Evolutionary conservation across 176 grass and related monocot species (phyloP), one percentile per base, ranked within the genome.

Genomic region (Rhynchospora tenuis): DNA sequence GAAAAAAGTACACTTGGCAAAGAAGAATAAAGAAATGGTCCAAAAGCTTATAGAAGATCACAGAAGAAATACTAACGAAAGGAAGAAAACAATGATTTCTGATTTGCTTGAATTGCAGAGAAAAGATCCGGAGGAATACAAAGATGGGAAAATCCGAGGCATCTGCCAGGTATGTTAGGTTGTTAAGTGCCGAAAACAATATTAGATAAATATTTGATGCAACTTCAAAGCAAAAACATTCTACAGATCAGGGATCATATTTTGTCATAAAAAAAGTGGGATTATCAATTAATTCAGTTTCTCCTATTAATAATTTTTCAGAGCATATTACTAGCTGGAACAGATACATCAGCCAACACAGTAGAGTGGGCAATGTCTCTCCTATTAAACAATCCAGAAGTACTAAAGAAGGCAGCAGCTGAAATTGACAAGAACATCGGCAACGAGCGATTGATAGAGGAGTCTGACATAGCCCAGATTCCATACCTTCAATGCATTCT

Each of bases 311-410:
- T 64, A 42, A 9, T 19, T 17, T 43, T 73, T 6, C 15, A 86
- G 85, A 23, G 14, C 20, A 22, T 86, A 2, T 29, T 86, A 14
- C 2, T 33, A 27, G 85, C 85, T 7, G 85, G 74, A 58, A 81
- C 85, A 9, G 75, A 86, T 52, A 86, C 77, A 0, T 31, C 85
- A 17, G 45, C 85, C 1, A 57, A 68, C 19, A 81, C 85, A 29
- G 46, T 86, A 0, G 85, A 86, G 42, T 86, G 84, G 84, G 59
- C 84, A 19, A 79, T 86, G 73, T 19, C n/a, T 23, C 74, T 79
- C 23, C 28, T 86, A 11, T 17, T 86, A 11, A 86, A 69, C 74
- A 61, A 86, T 51, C 84, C 84, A 6, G 14, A 79, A 0, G 84
- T 67, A 33, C 59, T 86, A 9, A 48, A 55, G 33, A 55, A 19